These are phyloP conservation scores for Colletotrichum magnum DNA, from an alignment of 2,329 filamentous ascomycete genomes.

Conservation along the genomic window DNA sequence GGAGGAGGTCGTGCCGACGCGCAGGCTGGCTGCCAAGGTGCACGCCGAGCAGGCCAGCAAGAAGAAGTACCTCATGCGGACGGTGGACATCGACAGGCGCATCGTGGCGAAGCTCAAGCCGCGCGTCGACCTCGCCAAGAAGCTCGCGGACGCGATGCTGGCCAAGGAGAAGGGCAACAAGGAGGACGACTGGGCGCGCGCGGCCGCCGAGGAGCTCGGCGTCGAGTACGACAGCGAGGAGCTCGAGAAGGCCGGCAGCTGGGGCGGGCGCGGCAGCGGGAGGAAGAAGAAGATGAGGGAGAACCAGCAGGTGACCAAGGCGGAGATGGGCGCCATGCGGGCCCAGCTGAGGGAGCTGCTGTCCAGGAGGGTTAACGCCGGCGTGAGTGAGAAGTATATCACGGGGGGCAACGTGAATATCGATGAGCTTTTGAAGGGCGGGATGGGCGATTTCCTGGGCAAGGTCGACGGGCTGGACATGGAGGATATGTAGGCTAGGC, in stretches of 20 bases:
- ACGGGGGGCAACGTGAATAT: constrained; percentile 89
- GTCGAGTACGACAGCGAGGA: constrained; percentile 95
- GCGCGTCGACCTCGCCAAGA: constrained; percentile 85
- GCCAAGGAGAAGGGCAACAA: constrained; percentile 90
- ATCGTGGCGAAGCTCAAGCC: constrained; percentile 83
- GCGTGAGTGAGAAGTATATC: constrained; percentile 89
- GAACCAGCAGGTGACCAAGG: constrained; percentile 77
- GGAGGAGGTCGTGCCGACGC: constrained; percentile 89
- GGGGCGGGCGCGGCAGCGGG: constrained; percentile 79
- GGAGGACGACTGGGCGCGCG: constrained; percentile 87
- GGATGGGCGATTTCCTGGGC: constrained; percentile 77
- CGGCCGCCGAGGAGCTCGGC: constrained; percentile 91
- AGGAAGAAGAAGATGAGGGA: constrained; percentile 82
- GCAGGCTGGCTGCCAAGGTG: constrained; percentile 88
- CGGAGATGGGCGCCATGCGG: constrained; percentile 77
- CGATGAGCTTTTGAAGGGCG: constrained; percentile 76
- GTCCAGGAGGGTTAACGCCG: constrained; percentile 82
- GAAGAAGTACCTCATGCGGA: constrained; percentile 78
- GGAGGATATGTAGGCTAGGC: constrained; percentile 45
- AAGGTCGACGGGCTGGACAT: constrained; percentile 59
- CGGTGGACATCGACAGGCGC: constrained; percentile 85
- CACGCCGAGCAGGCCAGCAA: constrained; percentile 72
- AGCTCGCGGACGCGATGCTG: constrained; percentile 83
- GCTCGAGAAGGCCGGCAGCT: constrained; percentile 75
- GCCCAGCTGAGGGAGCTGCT: constrained; percentile 81